Conservation (phyloP, 129 eudicot species). For the Ambrosia artemisiifolia region DNA sequence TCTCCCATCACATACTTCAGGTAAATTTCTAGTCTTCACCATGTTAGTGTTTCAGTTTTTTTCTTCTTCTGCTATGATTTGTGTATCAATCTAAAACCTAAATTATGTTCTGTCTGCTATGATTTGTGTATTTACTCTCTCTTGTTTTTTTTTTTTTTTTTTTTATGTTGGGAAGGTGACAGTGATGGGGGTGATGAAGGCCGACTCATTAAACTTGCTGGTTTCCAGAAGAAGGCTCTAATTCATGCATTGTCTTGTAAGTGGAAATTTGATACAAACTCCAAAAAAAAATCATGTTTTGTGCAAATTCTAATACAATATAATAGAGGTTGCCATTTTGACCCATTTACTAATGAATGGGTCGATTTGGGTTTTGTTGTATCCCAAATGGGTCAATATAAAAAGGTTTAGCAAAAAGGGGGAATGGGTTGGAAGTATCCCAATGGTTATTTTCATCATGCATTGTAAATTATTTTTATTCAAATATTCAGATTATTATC, state of each 20-base stretch:
- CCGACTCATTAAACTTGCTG: constrained; percentile 71
- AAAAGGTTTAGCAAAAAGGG: neutral
- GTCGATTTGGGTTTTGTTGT: neutral
- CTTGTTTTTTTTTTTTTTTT: neutral
- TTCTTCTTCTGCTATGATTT: too few species aligned
- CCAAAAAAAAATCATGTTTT: neutral
- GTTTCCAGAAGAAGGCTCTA: constrained; percentile 80
- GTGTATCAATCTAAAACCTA: neutral
- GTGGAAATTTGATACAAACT: constrained; percentile 14
- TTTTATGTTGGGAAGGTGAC: constrained; percentile 39
- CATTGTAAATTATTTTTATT: neutral
- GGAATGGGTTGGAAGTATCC: neutral
- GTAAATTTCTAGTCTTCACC: constrained; percentile 27
- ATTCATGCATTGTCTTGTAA: constrained; percentile 89
- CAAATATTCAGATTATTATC: neutral
- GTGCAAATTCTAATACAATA: constrained; percentile 1
- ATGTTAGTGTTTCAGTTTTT: neutral
- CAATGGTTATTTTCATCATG: neutral
- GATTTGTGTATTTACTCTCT: neutral
- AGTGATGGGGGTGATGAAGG: constrained; percentile 40
- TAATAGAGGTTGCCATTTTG: neutral
- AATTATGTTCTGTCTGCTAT: neutral
- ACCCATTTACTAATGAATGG: neutral
- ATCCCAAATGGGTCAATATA: neutral
- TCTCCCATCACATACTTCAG: constrained; percentile 76